Evolutionary conservation across 2,329 filamentous ascomycete genomes (phyloP).

Genomic region (Diplocarpon mali): DNA sequence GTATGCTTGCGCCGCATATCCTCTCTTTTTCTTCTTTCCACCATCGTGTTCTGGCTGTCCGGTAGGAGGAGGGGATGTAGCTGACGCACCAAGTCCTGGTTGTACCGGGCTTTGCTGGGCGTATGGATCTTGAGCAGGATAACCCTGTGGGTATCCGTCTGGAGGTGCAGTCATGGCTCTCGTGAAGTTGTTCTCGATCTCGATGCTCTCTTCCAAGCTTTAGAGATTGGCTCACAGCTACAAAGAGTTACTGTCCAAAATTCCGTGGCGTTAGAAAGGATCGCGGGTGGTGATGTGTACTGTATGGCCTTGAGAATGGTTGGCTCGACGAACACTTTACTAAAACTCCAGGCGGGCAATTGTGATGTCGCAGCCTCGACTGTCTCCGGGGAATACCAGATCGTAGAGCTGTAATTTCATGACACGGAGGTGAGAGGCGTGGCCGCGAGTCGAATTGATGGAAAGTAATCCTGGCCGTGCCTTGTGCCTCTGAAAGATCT

Average conservation of each 20-base stretch:
- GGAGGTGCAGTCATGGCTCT: conserved; percentile 38
- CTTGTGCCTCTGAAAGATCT: neutral
- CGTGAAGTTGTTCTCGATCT: neutral
- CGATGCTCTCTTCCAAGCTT: neutral
- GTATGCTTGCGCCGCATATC: conserved; percentile 89
- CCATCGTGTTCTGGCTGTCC: conserved; percentile 33
- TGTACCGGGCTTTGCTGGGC: conserved; percentile 31
- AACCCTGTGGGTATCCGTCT: conserved; percentile 36
- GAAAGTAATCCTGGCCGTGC: conserved; percentile 10
- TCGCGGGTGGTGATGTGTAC: conserved; percentile 6
- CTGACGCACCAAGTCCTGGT: conserved; percentile 21
- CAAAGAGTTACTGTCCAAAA: conserved; percentile 7
- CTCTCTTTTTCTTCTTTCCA: conserved; percentile 77
- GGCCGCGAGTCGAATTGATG: neutral
- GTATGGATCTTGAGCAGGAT: conserved; percentile 36
- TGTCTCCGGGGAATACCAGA: conserved; percentile 5
- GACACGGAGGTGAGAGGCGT: conserved; percentile 10
- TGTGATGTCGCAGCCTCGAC: conserved; percentile 6
- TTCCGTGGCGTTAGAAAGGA: neutral
- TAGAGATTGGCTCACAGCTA: conserved; percentile 1
- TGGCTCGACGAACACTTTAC: conserved; percentile 24
- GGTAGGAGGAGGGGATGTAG: conserved; percentile 21
- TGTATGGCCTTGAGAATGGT: conserved; percentile 7
- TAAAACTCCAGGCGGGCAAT: conserved; percentile 8
- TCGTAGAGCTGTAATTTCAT: conserved; percentile 13